Base-by-base conservation (phyloP, 371 early-diverging fungal genomes). In the Zancudomyces culisetae region DNA sequence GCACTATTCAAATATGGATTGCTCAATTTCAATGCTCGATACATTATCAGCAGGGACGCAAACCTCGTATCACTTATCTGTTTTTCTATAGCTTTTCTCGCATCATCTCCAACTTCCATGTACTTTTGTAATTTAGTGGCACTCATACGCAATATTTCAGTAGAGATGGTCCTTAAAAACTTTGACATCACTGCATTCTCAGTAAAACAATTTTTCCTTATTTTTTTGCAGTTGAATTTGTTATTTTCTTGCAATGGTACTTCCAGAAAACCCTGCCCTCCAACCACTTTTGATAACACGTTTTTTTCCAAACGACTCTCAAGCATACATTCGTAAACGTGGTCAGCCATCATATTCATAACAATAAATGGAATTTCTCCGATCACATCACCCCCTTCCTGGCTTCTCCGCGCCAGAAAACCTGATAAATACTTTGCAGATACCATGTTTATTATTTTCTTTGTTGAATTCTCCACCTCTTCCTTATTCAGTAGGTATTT, bases 311-410 rank as follows among this genome's bases (percentile, higher is more conserved):
- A n/a, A 6, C n/a, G 24, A 27, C 29, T 23, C n/a, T 24, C n/a
- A n/a, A 48, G 18, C n/a, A 48, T 27, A 48, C 26, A 48, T 27
- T 27, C 26, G n/a, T 23, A 3, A 4, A 48, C 4, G 27, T 48
- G 48, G 24, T n/a, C 24, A n/a, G 26, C 48, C n/a, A 27, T n/a
- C 29, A 48, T 48, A 27, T 48, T 48, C 48, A 48, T 48, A 4
- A 48, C n/a, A 2, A 27, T n/a, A 26, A 48, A 23, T 27, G 48
- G 48, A 27, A 48, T 29, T n/a, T 27, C 48, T 15, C 48, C 48
- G 3, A 48, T n/a, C n/a, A n/a, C n/a, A n/a, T n/a, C n/a, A n/a
- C n/a, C n/a, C 20, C 45, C 45, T 6, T 35, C 15, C 35, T 15
- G 10, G 6, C 10, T 15, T 15, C 15, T 35, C 35, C 15, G 6